Conservation (phyloP, 1,284 basidiomycete species). For the Marasmius sp. region DNA sequence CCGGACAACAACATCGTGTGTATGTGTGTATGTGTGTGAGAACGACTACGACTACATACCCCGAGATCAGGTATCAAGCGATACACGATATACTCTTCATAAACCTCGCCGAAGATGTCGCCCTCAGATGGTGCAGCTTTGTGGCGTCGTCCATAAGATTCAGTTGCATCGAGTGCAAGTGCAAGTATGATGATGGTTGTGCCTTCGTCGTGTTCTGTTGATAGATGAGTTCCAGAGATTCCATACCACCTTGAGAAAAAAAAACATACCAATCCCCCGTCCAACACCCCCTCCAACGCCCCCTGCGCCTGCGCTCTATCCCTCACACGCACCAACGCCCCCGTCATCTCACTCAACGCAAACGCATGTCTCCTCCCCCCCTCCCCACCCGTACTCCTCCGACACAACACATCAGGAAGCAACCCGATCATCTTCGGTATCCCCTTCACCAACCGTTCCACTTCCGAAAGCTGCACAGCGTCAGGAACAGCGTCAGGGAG, state of each 20-base stretch:
- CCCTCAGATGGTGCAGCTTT: slow-evolving; percentile 53
- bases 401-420: slow-evolving; percentile 66
- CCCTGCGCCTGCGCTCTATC: slow-evolving; percentile 56
- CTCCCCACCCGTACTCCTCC: no score
- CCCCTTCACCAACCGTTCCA: slow-evolving; percentile 58
- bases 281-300: slow-evolving; percentile 33
- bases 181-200: neutral
- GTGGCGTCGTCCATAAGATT: slow-evolving; percentile 47
- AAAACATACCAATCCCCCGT: slow-evolving; percentile 57
- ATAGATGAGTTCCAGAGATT: no score
- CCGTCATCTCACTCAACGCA: slow-evolving; percentile 74
- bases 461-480: slow-evolving; percentile 46
- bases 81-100: slow-evolving; percentile 31
- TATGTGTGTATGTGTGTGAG: neutral
- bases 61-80: neutral
- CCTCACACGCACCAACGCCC: slow-evolving; percentile 55
- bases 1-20: neutral
- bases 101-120: slow-evolving; percentile 40
- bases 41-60: neutral
- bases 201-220: no score
- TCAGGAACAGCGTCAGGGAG: slow-evolving; percentile 39
- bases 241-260: neutral
- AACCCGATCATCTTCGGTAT: slow-evolving; percentile 70
- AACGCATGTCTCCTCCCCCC: slow-evolving; percentile 65
- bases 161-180: slow-evolving; percentile 28